phyloP scores from a whole-genome alignment of 169 alveolate species.

The Blepharisma undulans region DNA sequence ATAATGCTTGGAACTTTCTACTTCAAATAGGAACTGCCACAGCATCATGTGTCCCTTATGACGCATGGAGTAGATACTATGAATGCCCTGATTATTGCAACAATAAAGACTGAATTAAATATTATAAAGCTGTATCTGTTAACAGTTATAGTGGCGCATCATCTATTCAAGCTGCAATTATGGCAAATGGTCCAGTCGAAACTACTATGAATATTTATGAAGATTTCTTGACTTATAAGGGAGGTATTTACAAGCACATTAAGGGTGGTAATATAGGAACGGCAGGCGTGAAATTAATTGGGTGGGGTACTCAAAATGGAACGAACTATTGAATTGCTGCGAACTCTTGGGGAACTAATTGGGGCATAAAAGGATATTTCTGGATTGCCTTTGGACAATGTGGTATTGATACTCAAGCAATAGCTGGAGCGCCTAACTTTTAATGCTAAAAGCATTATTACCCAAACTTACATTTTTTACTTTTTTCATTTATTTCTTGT shows the following conservation, averaged over 20 bases:
- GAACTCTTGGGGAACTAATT: constrained; percentile 75
- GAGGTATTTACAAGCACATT: constrained; percentile 77
- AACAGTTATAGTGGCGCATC: not conserved
- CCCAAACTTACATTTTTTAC: too few species aligned
- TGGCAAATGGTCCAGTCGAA: not conserved
- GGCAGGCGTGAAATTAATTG: constrained; percentile 82
- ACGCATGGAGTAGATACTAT: not conserved
- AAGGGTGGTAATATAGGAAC: constrained; percentile 75
- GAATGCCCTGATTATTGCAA: not conserved
- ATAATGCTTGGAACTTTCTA: constrained; percentile 59
- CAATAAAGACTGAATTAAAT: not conserved
- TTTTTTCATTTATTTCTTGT: too few species aligned
- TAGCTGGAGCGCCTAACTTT: constrained; percentile 17
- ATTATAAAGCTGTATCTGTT: not conserved
- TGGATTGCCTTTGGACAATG: not conserved
- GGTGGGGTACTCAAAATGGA: constrained; percentile 81
- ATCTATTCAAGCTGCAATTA: not conserved
- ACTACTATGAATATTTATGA: constrained; percentile 50
- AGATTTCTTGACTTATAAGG: constrained; percentile 71
- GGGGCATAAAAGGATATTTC: constrained; percentile 76
- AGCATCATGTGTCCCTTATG: constrained; percentile 39
- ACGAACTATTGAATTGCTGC: constrained; percentile 72
- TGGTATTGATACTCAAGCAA: not conserved
- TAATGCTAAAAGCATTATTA: not conserved
- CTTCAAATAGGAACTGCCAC: constrained; percentile 52